Evolutionary conservation across 805 yeast species (phyloP), one percentile per base, ranked within the genome.

Genomic region (Candida awuae): DNA sequence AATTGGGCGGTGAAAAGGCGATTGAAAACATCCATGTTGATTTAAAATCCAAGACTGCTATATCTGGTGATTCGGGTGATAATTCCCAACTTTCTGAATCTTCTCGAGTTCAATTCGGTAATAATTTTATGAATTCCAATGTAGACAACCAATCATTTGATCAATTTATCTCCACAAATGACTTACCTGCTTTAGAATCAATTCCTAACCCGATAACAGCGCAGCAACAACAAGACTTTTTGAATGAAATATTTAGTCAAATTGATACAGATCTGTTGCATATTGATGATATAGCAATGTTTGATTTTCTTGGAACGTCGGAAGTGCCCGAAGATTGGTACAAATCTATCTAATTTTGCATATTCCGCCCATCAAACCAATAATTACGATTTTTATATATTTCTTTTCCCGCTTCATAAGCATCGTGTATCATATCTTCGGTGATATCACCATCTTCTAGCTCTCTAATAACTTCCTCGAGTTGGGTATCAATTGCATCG

Each of bases 1-100:
- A 76, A 53, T 64, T 74, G 39, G 78, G 71, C 8, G 65, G 66
- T 36, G 77, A 73, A 45, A 67, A 60, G 37, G 67, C 67, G 2
- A 59, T 63, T n/a, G 67, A 63, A 41, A 55, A 48, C 36, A 56
- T 61, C 35, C 53, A 42, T 35, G 42, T 55, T 20, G 50, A 55
- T 8, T 28, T 51, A 38, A 22, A 31, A 15, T 2, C 23, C 4
- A 47, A 46, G 40, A 49, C 48, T 27, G 48, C 40, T n/a, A 34
- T 56, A 32, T 48, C 50, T 19, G 50, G 51, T 1, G 55, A 53
- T 33, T 53, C 62, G 2, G 47, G 51, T 26, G 25, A 25, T n/a
- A 19, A 8, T n/a, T n/a, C 16, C 16, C 32, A 30, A 4, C 26
- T 39, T 15, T 14, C 31, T 25, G 15, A 15, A 2, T 12, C 36